Evolutionary conservation across 495 filamentous ascomycete species (phyloP).

Genomic region (Trichoderma gamsii): DNA sequence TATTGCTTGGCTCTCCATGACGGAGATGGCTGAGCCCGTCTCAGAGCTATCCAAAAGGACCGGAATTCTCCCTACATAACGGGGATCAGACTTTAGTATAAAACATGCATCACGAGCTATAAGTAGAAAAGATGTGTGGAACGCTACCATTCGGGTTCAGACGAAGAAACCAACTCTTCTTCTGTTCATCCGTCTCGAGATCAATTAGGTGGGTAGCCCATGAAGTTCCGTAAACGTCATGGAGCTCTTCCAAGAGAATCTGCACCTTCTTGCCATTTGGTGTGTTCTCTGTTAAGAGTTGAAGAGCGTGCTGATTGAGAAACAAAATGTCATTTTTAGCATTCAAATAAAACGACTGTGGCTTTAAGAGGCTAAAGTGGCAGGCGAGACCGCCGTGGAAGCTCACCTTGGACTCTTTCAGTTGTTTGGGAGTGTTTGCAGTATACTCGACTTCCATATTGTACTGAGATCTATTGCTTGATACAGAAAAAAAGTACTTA

Average conservation of each 20-base stretch:
- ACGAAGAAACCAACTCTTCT: background rate
- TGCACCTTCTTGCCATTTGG: constrained; percentile 4
- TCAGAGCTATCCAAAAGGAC: background rate
- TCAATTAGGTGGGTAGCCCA: background rate
- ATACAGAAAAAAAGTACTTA: no score
- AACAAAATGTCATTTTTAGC: background rate
- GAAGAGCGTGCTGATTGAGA: background rate
- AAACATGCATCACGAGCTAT: background rate
- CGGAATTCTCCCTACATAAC: background rate
- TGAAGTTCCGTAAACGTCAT: background rate
- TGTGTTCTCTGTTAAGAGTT: background rate
- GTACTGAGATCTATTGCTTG: no score
- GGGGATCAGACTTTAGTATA: background rate
- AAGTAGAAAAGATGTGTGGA: background rate
- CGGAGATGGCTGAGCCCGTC: background rate
- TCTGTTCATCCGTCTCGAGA: background rate
- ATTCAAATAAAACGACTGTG: background rate
- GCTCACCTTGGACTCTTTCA: background rate
- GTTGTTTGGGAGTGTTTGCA: background rate
- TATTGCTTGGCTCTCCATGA: background rate
- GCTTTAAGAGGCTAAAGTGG: background rate
- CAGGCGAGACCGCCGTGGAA: no score
- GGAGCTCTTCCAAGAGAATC: constrained; percentile 2
- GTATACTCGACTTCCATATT: background rate
- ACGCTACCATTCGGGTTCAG: background rate